These are phyloP conservation scores for Lactifluus volemus DNA, from an alignment of 768 basidiomycete genomes.

Conservation along the genomic window DNA sequence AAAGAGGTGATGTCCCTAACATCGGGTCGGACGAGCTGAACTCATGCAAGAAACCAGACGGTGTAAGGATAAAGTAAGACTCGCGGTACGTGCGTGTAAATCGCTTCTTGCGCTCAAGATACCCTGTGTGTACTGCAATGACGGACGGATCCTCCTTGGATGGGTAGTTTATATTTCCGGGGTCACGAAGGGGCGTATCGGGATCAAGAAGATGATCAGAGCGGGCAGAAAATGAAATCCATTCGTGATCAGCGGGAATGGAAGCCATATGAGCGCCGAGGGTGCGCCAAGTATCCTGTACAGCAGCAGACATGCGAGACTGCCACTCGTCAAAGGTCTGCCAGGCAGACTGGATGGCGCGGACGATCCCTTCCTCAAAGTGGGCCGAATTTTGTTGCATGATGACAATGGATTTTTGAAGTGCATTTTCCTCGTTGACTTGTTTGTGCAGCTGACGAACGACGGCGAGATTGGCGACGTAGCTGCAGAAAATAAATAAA, in stretches of 20 bases:
- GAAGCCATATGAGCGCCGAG: slow-evolving; percentile 70
- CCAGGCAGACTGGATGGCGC: slow-evolving; percentile 94
- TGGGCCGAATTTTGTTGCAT: slow-evolving; percentile 97
- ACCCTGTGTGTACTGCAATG: slow-evolving; percentile 76
- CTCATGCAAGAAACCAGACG: slow-evolving; percentile 95
- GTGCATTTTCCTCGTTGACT: slow-evolving; percentile 93
- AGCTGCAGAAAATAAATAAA: slow-evolving; percentile 30
- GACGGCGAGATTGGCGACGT: slow-evolving; percentile 63
- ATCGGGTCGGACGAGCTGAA: slow-evolving; percentile 71
- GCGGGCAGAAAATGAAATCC: slow-evolving; percentile 91
- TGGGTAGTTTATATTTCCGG: slow-evolving; percentile 72
- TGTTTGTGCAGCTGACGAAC: slow-evolving; percentile 79
- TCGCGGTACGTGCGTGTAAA: slow-evolving; percentile 85
- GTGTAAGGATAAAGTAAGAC: slow-evolving; percentile 85
- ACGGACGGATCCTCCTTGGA: slow-evolving; percentile 86
- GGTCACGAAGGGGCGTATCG: slow-evolving; percentile 86
- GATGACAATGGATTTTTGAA: slow-evolving; percentile 96
- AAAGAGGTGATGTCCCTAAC: slow-evolving; percentile 51
- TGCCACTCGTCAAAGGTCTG: slow-evolving; percentile 94
- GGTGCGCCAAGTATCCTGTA: slow-evolving; percentile 65
- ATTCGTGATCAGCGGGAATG: slow-evolving; percentile 82
- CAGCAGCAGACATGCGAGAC: slow-evolving; percentile 62
- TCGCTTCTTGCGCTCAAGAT: slow-evolving; percentile 91
- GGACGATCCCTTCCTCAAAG: slow-evolving; percentile 95
- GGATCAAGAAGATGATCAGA: slow-evolving; percentile 94